Conservation (phyloP, 2,329 filamentous ascomycete genomes). For the Alternaria sp. region DNA sequence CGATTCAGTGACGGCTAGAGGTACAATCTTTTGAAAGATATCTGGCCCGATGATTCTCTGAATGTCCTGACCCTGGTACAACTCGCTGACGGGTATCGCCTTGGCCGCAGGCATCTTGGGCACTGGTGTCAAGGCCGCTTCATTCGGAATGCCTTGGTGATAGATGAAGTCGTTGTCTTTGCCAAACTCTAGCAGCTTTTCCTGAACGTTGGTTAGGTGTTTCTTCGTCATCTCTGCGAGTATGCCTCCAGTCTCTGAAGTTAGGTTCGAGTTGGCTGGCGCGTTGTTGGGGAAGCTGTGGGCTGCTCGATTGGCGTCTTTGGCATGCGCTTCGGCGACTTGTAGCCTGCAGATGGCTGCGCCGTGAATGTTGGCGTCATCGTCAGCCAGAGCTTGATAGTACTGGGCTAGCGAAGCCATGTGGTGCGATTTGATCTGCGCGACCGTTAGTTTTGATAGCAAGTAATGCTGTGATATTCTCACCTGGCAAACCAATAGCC, state of each 20-base stretch:
- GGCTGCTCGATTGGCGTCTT: constrained; percentile 78
- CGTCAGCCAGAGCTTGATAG: constrained; percentile 89
- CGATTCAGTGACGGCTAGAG: constrained; percentile 93
- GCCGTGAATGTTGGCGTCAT: constrained; percentile 86
- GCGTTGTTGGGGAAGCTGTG: constrained; percentile 81
- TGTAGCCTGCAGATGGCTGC: constrained; percentile 83
- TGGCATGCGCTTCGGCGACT: constrained; percentile 77
- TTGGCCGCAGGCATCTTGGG: constrained; percentile 94
- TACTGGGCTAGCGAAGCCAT: constrained; percentile 89
- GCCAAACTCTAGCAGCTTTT: constrained; percentile 74
- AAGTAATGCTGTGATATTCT: constrained; percentile 23
- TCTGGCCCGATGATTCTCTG: constrained; percentile 96
- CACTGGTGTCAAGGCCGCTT: constrained; percentile 80
- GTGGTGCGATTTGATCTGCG: constrained; percentile 75
- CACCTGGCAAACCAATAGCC: constrained; percentile 83
- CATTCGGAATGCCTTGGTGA: constrained; percentile 86
- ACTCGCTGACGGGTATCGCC: constrained; percentile 92
- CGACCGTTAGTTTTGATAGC: constrained; percentile 31
- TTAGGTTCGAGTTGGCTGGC: constrained; percentile 81
- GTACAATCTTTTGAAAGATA: constrained; percentile 95
- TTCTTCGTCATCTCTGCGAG: constrained; percentile 84
- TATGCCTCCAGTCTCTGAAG: constrained; percentile 75
- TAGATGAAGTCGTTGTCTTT: constrained; percentile 99
- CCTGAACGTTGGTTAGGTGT: constrained; percentile 79
- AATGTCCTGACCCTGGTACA: constrained; percentile 97